A percentile compares a stretch with the other conserved stretches of the same genome.
Evolutionary conservation across 2,329 filamentous ascomycete genomes (phyloP).

Genomic region (Torrubiellomyces zombiae): DNA sequence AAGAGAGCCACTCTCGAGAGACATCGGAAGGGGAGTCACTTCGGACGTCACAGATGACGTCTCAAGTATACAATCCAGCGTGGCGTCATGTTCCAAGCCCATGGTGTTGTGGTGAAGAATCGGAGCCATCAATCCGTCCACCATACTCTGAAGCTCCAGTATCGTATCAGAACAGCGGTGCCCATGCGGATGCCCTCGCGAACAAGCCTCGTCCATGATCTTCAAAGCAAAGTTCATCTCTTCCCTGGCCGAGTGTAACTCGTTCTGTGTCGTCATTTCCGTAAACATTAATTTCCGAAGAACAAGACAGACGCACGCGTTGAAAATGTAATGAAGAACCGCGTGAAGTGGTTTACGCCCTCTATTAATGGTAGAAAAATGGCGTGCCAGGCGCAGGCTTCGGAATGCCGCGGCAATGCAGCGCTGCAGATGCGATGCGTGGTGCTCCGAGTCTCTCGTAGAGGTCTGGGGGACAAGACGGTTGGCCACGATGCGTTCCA

Average conservation of each 20-base stretch:
- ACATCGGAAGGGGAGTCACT: constrained; percentile 9
- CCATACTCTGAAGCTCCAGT: constrained; percentile 19
- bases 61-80: constrained; percentile 6
- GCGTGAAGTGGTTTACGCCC: constrained; percentile 24
- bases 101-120: too few relatives aligned
- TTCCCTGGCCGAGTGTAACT: constrained; percentile 8
- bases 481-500: constrained; percentile 28
- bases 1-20: constrained; percentile 14
- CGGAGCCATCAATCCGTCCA: constrained; percentile 15
- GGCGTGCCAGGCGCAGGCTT: constrained; percentile 27
- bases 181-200: constrained; percentile 20
- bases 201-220: constrained; percentile 22
- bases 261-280: constrained; percentile 7
- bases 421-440: constrained; percentile 15
- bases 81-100: constrained; percentile 3
- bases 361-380: constrained; percentile 18
- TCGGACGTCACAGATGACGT: constrained; percentile 8
- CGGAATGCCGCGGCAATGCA: constrained; percentile 27
- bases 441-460: constrained; percentile 8
- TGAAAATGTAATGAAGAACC: constrained; percentile 32
- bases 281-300: constrained; percentile 25
- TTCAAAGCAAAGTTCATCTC: constrained; percentile 24
- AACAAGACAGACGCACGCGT: constrained; percentile 29
- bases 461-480: constrained; percentile 15
- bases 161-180: constrained; percentile 21